A percentile compares a stretch with the other conserved stretches of the same genome.
phyloP scores from a whole-genome alignment of 2,329 filamentous ascomycete genomes.

The Magnaporthales sp. region DNA sequence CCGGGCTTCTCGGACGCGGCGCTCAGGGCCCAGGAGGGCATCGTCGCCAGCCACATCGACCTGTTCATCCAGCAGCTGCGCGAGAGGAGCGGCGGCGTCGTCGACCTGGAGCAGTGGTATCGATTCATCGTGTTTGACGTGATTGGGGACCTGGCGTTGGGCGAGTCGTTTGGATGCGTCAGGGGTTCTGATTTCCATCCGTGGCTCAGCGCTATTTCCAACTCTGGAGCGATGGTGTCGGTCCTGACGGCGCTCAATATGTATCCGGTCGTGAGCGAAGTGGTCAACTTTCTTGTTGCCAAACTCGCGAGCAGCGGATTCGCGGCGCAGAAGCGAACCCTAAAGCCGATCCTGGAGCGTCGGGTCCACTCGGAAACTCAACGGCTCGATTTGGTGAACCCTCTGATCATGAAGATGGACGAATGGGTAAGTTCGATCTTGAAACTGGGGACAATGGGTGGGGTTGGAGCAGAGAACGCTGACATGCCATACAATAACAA shows the following conservation, averaged over 20 bases:
- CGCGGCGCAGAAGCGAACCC: background rate
- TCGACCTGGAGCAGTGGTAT: slow-evolving; percentile 17
- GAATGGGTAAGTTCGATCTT: background rate
- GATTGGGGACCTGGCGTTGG: slow-evolving; percentile 12
- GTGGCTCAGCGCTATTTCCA: slow-evolving; percentile 7
- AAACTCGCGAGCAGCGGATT: background rate
- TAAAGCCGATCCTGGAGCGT: background rate
- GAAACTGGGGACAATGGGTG: background rate
- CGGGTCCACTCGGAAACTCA: background rate
- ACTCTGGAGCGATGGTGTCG: background rate
- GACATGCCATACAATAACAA: background rate
- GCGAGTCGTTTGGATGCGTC: slow-evolving; percentile 11
- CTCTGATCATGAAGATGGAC: background rate
- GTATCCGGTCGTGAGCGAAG: background rate
- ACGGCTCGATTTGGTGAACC: background rate
- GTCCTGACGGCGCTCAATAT: background rate
- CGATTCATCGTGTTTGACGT: slow-evolving; percentile 14
- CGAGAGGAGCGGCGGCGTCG: slow-evolving; percentile 1
- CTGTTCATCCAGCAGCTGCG: background rate
- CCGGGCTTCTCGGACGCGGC: slow-evolving; percentile 18
- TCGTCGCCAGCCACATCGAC: slow-evolving; percentile 9
- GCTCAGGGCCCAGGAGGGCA: slow-evolving; percentile 15
- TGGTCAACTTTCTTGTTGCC: background rate
- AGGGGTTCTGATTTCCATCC: slow-evolving; percentile 9
- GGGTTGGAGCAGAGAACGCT: background rate